These are phyloP conservation scores for Didymella segeticola DNA, from an alignment of 2,329 filamentous ascomycete species.

Conservation along the genomic window DNA sequence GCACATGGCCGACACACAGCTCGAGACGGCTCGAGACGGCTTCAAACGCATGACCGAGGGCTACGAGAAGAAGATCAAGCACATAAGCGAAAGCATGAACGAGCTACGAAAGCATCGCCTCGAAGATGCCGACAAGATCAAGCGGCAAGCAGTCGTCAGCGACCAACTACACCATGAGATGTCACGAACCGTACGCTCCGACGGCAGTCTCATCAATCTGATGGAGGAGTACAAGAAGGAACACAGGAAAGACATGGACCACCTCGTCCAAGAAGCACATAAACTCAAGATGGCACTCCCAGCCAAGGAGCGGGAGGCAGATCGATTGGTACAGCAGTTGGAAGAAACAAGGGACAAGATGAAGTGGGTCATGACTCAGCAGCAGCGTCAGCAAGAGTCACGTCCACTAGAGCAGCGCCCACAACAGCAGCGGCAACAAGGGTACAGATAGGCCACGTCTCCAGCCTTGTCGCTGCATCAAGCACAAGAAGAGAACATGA, in stretches of 20 bases:
- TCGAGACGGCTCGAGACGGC: conserved; percentile 72
- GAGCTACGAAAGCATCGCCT: conserved; percentile 38
- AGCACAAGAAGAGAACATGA: not conserved
- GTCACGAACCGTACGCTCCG: conserved; percentile 65
- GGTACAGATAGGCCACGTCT: conserved; percentile 11
- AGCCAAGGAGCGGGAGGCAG: conserved; percentile 67
- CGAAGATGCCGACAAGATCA: conserved; percentile 45
- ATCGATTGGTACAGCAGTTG: conserved; percentile 64
- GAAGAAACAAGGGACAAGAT: conserved; percentile 70
- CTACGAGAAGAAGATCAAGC: conserved; percentile 54
- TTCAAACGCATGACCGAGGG: conserved; percentile 71
- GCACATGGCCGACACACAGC: conserved; percentile 64
- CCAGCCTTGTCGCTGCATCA: not conserved
- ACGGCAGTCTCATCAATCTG: conserved; percentile 64
- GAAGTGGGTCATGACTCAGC: conserved; percentile 68
- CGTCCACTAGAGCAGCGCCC: conserved; percentile 32
- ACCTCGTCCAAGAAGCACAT: conserved; percentile 65
- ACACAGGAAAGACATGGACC: conserved; percentile 66
- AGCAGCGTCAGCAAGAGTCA: conserved; percentile 37
- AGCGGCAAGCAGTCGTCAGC: conserved; percentile 69
- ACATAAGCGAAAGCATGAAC: conserved; percentile 57
- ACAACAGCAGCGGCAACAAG: conserved; percentile 30
- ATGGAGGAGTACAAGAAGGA: conserved; percentile 71
- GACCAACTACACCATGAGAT: conserved; percentile 77
- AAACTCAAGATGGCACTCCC: conserved; percentile 62